These are phyloP conservation scores for Pilaira anomala DNA, from an alignment of 192 early-diverging fungal genomes.

Conservation along the genomic window DNA sequence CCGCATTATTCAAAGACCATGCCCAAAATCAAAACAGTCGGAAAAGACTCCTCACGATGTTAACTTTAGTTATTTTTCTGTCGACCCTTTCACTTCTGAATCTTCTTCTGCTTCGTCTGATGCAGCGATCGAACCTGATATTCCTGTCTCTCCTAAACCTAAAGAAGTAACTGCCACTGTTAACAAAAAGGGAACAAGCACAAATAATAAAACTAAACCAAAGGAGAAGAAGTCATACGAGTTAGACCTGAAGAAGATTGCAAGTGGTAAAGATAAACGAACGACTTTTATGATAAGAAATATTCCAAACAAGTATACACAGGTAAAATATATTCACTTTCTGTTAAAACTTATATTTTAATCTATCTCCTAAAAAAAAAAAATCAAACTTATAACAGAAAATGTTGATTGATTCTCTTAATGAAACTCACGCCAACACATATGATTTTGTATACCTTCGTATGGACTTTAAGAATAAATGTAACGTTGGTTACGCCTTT, in stretches of 20 bases:
- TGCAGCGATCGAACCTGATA: too few species aligned
- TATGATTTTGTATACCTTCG: conserved; percentile 82
- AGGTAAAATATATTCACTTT: conserved; percentile 39
- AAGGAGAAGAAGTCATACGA: neutral
- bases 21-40: too few species aligned
- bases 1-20: too few species aligned
- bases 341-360: neutral
- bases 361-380: neutral
- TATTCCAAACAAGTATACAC: conserved; percentile 85
- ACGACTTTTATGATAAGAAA: conserved; percentile 88
- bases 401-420: conserved; percentile 73
- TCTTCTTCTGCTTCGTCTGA: too few species aligned
- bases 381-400: conserved; percentile 39
- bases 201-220: too few species aligned
- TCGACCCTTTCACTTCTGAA: too few species aligned
- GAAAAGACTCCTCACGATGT: too few species aligned
- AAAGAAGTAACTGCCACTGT: too few species aligned
- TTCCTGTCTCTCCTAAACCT: too few species aligned
- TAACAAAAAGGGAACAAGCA: too few species aligned
- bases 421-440: conserved; percentile 62
- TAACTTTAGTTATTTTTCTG: too few species aligned
- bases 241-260: neutral
- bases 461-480: conserved; percentile 87
- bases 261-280: conserved; percentile 47
- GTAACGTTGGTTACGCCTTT: conserved; percentile 83